phyloP scores from a whole-genome alignment of 2,329 filamentous ascomycete genomes.

The Colletotrichum truncatum region DNA sequence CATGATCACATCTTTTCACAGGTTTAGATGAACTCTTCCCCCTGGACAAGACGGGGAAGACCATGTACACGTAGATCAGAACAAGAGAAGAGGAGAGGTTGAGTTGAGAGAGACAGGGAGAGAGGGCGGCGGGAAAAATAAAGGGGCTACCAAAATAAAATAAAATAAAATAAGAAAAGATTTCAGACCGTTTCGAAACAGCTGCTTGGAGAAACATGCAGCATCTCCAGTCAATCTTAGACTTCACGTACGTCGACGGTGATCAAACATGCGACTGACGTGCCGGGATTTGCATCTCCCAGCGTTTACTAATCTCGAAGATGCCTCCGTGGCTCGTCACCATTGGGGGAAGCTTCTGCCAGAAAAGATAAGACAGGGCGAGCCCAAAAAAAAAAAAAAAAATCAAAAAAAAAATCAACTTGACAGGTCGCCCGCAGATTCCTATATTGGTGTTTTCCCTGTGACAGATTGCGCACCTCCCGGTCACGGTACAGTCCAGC shows the following conservation, averaged over 20 bases:
- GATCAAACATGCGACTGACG: constrained; percentile 13
- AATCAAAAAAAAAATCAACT: no score
- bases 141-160: background rate
- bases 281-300: background rate
- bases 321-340: background rate
- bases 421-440: background rate
- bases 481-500: background rate
- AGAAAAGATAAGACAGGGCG: background rate
- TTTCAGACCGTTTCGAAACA: background rate
- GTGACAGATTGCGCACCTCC: background rate
- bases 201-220: background rate
- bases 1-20: background rate
- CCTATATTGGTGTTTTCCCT: background rate
- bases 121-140: background rate
- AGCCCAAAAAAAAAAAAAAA: background rate
- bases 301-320: background rate
- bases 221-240: constrained; percentile 3
- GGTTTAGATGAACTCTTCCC: background rate
- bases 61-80: background rate
- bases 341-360: constrained; percentile 7
- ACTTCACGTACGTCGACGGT: background rate
- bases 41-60: background rate
- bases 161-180: background rate
- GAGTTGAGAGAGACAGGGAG: no score
- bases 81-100: no score